Evolutionary conservation across 306 rosid genomes (phyloP).

Genomic region (Vicia faba): DNA sequence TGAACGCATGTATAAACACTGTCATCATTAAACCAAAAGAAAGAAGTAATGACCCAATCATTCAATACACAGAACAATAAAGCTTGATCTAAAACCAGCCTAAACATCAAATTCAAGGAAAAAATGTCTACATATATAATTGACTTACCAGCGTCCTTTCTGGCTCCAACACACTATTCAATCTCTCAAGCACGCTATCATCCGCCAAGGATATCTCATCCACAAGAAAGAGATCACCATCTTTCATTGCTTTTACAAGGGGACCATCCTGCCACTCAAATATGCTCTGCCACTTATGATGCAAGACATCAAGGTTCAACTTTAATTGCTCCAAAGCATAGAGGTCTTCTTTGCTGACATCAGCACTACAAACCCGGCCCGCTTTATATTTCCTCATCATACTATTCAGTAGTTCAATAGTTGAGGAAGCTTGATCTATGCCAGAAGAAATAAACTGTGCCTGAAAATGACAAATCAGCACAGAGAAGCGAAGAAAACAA

Average conservation of each 20-base stretch:
- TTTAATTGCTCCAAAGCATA: conserved; percentile 48
- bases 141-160: conserved; percentile 80
- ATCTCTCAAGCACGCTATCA: conserved; percentile 97
- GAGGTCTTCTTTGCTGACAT: conserved; percentile 48
- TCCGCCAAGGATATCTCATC: conserved; percentile 98
- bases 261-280: conserved; percentile 98
- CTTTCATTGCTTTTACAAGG: conserved; percentile 83
- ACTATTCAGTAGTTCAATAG: conserved; percentile 51
- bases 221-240: conserved; percentile 82
- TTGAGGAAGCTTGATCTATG: conserved; percentile 65
- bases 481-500: background rate
- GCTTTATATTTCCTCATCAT: conserved; percentile 51
- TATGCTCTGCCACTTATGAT: conserved; percentile 82
- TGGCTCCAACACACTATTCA: conserved; percentile 93
- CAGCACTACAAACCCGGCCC: conserved; percentile 38
- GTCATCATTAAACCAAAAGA: conserved; percentile 3
- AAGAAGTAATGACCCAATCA: background rate
- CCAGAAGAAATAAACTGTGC: conserved; percentile 64
- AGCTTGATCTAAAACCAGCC: conserved; percentile 13
- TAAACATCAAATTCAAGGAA: conserved; percentile 19
- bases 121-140: background rate
- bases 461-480: conserved; percentile 36
- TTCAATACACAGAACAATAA: conserved; percentile 8
- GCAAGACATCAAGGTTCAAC: conserved; percentile 55
- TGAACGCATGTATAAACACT: background rate